Conservation (phyloP, 495 filamentous ascomycete species). For the Aspergillus sclerotioniger region DNA sequence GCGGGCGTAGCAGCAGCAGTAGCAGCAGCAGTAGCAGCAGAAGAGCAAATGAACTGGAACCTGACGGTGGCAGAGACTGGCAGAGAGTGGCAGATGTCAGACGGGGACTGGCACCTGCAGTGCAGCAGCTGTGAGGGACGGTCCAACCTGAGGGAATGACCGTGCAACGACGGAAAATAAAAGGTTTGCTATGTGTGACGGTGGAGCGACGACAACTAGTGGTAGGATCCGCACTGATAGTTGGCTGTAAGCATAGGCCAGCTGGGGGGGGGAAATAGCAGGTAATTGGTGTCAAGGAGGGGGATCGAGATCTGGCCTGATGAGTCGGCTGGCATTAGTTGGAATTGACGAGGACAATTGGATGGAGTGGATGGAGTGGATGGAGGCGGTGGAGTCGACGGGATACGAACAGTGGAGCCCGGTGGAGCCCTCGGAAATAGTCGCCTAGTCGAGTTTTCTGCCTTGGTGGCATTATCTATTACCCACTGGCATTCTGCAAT, state of each 20-base stretch:
- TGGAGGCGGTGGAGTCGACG: no score
- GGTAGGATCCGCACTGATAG: not conserved
- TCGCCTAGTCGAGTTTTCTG: no score
- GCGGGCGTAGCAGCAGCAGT: not conserved
- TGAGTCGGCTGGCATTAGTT: not conserved
- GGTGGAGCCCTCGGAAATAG: no score
- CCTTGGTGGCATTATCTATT: no score
- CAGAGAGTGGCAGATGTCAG: slow-evolving; percentile 3
- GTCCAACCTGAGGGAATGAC: not conserved
- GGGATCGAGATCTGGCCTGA: not conserved
- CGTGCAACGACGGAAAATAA: not conserved
- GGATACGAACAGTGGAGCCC: no score
- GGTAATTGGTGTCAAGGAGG: not conserved
- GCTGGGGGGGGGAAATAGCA: no score
- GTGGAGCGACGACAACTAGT: not conserved
- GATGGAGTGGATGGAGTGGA: not conserved
- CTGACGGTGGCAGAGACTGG: not conserved
- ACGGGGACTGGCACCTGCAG: not conserved
- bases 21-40: not conserved
- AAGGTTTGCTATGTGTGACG: not conserved
- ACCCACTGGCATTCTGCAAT: no score
- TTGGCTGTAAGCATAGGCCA: no score
- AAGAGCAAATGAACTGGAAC: not conserved
- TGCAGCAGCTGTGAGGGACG: slow-evolving; percentile 4
- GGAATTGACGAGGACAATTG: not conserved